phyloP scores from a whole-genome alignment of 306 rosid species.

The Rosa chinensis region DNA sequence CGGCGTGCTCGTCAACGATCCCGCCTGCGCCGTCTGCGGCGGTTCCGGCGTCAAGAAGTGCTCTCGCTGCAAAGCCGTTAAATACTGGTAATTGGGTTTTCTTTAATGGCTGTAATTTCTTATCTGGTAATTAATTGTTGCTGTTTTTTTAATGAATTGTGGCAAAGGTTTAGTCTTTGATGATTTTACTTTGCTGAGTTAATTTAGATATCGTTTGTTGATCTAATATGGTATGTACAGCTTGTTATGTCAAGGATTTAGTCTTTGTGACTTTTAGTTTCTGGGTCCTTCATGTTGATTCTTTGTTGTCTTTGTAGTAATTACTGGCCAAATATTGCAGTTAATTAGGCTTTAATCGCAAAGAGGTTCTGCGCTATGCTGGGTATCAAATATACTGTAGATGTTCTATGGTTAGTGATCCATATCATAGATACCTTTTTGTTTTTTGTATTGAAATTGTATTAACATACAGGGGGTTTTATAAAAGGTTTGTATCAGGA shows the following conservation, averaged over 20 bases:
- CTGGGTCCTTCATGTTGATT: background rate
- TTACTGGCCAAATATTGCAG: background rate
- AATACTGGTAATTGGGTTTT: constrained; percentile 53
- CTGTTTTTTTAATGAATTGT: background rate
- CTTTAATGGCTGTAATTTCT: background rate
- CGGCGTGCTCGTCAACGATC: constrained; percentile 32
- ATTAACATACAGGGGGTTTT: background rate
- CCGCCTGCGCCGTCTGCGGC: constrained; percentile 62
- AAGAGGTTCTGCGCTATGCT: background rate
- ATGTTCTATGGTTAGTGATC: background rate
- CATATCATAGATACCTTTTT: background rate
- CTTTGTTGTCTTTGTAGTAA: background rate
- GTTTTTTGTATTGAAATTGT: background rate
- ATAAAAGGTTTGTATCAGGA: background rate
- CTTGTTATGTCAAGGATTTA: background rate
- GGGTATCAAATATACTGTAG: background rate
- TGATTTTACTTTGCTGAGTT: background rate
- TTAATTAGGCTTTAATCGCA: background rate
- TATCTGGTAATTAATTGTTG: background rate
- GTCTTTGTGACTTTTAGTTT: background rate
- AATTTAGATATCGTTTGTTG: background rate
- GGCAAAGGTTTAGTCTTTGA: background rate
- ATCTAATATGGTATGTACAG: background rate
- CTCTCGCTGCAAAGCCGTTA: constrained; percentile 80
- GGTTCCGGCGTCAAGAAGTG: constrained; percentile 51